Percentiles rank a stretch among this genome's conserved stretches.
Evolutionary conservation across 495 filamentous ascomycete genomes (phyloP).

Genomic region (Trichoderma orchidacearum): DNA sequence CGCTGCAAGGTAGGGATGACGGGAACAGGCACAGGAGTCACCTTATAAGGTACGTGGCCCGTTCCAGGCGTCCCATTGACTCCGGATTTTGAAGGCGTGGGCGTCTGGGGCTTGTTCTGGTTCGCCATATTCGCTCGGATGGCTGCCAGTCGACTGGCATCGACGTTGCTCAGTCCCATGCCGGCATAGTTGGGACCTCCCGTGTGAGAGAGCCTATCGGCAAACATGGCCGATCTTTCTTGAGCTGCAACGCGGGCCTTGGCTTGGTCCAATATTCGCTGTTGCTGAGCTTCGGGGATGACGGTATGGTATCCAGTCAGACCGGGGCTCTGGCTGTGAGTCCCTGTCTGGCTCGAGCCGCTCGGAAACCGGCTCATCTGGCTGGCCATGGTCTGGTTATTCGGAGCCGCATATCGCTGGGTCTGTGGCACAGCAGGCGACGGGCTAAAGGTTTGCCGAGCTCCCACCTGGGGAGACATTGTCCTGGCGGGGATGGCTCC

Average conservation of each 20-base stretch:
- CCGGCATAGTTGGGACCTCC: conserved; percentile 19
- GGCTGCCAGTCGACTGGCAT: conserved; percentile 20
- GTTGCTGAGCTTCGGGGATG: conserved; percentile 21
- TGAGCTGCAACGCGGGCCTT: conserved; percentile 20
- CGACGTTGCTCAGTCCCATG: conserved; percentile 20
- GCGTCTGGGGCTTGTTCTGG: conserved; percentile 10
- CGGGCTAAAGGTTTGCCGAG: conserved; percentile 12
- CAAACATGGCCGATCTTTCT: conserved; percentile 2
- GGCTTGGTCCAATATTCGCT: conserved; percentile 29
- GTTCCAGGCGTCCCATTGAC: background rate
- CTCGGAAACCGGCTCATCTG: background rate
- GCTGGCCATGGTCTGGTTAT: background rate
- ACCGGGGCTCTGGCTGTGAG: conserved; percentile 1
- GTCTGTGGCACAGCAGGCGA: conserved; percentile 17
- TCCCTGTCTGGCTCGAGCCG: background rate
- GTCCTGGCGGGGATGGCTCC: conserved; percentile 7
- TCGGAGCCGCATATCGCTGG: conserved; percentile 5
- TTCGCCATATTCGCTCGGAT: conserved; percentile 19
- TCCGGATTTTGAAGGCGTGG: conserved; percentile 3
- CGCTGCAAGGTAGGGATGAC: conserved; percentile 1
- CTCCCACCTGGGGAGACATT: conserved; percentile 19
- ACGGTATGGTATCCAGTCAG: conserved; percentile 22
- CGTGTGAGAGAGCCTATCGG: conserved; percentile 6
- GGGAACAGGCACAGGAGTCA: conserved; percentile 8
- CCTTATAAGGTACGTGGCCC: background rate